Percentiles rank a stretch among this genome's conserved stretches.
Evolutionary conservation across 768 basidiomycete genomes (phyloP).

Genomic region (Harrya chromipes): DNA sequence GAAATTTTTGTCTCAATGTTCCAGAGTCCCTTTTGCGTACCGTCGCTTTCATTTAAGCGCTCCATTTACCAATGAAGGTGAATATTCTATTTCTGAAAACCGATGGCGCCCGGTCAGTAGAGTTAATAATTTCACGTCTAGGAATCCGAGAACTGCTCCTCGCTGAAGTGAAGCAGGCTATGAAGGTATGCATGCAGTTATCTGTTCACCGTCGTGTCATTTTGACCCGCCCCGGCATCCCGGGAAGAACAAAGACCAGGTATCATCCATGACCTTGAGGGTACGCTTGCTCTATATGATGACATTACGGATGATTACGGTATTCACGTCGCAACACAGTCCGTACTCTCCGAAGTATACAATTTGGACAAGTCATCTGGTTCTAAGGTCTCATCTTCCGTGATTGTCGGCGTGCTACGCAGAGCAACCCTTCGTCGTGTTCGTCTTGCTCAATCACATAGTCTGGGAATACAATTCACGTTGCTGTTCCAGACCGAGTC

Average conservation of each 20-base stretch:
- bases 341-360: constrained; percentile 67
- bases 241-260: constrained; percentile 53
- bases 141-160: constrained; percentile 54
- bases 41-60: constrained; percentile 13
- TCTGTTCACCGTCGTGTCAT: neutral
- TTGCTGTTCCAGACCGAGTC: constrained; percentile 49
- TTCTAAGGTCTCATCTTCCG: constrained; percentile 44
- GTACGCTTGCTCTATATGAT: constrained; percentile 34
- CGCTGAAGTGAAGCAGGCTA: constrained; percentile 56
- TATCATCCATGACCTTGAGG: constrained; percentile 54
- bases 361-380: constrained; percentile 57
- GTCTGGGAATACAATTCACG: constrained; percentile 4
- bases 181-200: constrained; percentile 55
- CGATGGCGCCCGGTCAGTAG: neutral
- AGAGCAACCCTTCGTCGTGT: constrained; percentile 61
- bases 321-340: constrained; percentile 36
- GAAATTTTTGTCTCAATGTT: constrained; percentile 11
- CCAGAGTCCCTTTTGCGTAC: neutral
- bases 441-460: constrained; percentile 25
- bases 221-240: neutral
- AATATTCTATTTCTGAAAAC: neutral
- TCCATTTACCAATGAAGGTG: constrained; percentile 22
- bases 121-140: constrained; percentile 17
- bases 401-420: constrained; percentile 50
- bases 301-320: neutral